These are phyloP conservation scores for Mycena pura DNA, from an alignment of 768 basidiomycete species.

Conservation along the genomic window DNA sequence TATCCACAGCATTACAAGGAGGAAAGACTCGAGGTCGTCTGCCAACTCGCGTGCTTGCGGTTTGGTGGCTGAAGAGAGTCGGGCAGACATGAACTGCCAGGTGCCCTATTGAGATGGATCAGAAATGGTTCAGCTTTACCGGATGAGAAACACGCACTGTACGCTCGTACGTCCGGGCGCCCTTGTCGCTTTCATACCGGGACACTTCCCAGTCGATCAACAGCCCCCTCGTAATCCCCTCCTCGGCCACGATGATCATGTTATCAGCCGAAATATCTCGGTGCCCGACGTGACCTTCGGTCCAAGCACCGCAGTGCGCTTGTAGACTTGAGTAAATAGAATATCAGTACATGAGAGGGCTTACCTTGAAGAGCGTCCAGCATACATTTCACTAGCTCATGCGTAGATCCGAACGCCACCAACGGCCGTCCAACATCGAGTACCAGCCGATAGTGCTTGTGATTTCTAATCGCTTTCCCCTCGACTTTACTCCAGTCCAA, in stretches of 20 bases:
- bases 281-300: not conserved
- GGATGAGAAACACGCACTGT: not conserved
- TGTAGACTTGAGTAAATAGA: not conserved
- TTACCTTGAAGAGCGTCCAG: constrained; percentile 13
- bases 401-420: constrained; percentile 15
- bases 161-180: not conserved
- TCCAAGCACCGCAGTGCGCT: constrained; percentile 6
- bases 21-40: too few relatives aligned
- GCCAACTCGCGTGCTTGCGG: too few relatives aligned
- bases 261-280: constrained; percentile 10
- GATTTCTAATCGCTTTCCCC: constrained; percentile 1
- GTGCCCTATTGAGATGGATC: too few relatives aligned
- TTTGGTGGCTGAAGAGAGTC: too few relatives aligned
- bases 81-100: too few relatives aligned
- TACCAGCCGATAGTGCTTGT: constrained; percentile 15
- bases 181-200: not conserved
- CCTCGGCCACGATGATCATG: not conserved
- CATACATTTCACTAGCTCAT: constrained; percentile 8
- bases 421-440: constrained; percentile 23
- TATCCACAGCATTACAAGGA: too few relatives aligned
- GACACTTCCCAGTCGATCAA: constrained; percentile 13
- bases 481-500: not conserved
- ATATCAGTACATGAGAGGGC: not conserved
- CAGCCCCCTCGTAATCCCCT: not conserved
- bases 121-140: too few relatives aligned